These are phyloP conservation scores for Purpureocillium lavendulum DNA, from an alignment of 2,329 filamentous ascomycete species.

Conservation along the genomic window DNA sequence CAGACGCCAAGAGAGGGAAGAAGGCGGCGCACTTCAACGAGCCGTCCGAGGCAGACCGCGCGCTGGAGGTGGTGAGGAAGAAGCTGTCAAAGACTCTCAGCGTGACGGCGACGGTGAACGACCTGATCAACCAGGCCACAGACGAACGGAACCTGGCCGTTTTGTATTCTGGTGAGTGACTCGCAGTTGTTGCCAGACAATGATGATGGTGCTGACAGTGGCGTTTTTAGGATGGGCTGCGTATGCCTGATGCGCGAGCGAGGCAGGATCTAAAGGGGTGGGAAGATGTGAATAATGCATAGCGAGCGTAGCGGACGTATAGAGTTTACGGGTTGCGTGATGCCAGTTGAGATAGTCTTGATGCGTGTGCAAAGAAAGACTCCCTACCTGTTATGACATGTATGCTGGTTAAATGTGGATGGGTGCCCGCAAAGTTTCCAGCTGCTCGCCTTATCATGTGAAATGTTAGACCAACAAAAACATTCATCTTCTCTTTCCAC, in stretches of 20 bases:
- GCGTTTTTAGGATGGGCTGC: conserved; percentile 32
- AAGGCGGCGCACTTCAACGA: conserved; percentile 37
- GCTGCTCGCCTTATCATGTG: no score
- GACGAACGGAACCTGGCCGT: conserved; percentile 90
- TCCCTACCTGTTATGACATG: no score
- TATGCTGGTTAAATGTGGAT: no score
- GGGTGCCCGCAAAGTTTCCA: no score
- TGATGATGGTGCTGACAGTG: conserved; percentile 11
- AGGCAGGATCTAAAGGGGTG: no score
- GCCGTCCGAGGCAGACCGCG: conserved; percentile 74
- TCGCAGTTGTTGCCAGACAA: background rate
- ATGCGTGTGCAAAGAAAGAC: no score
- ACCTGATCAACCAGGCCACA: conserved; percentile 90
- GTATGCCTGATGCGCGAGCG: conserved; percentile 26
- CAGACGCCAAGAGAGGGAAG: conserved; percentile 31
- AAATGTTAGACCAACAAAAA: no score
- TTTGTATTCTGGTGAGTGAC: conserved; percentile 65
- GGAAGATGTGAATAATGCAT: no score
- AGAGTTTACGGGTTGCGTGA: no score
- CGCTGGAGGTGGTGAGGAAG: conserved; percentile 87
- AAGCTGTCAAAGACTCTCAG: conserved; percentile 92
- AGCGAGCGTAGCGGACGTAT: no score
- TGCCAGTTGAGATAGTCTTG: no score
- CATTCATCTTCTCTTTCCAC: no score
- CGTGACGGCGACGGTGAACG: conserved; percentile 91